These are phyloP conservation scores for Lachnellula arida DNA, from an alignment of 2,329 filamentous ascomycete species.

Conservation along the genomic window DNA sequence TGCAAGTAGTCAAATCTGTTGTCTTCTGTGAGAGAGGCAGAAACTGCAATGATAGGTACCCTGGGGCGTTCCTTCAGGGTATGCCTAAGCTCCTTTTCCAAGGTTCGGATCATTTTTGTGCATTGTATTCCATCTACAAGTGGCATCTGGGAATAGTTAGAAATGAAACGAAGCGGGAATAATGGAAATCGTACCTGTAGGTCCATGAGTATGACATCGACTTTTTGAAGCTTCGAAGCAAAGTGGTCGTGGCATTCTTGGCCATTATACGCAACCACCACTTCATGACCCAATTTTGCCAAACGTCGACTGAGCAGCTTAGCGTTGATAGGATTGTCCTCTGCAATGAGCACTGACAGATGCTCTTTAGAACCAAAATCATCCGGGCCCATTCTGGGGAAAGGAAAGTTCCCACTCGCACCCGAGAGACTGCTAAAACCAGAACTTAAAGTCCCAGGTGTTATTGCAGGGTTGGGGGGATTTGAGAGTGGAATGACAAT, in stretches of 20 bases:
- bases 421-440: not conserved
- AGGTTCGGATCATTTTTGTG: constrained; percentile 22
- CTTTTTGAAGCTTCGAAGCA: constrained; percentile 43
- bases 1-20: constrained; percentile 23
- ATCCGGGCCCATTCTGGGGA: constrained; percentile 55
- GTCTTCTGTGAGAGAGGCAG: constrained; percentile 16
- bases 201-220: constrained; percentile 27
- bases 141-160: constrained; percentile 19
- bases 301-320: constrained; percentile 73
- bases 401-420: not conserved
- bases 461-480: not conserved
- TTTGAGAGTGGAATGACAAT: not conserved
- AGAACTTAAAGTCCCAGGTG: not conserved
- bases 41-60: constrained; percentile 24
- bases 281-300: constrained; percentile 64
- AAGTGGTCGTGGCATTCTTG: constrained; percentile 72
- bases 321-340: constrained; percentile 78
- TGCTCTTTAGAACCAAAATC: constrained; percentile 47
- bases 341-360: constrained; percentile 63
- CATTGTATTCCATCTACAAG: constrained; percentile 19
- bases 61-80: constrained; percentile 2
- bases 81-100: constrained; percentile 14
- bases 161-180: not conserved
- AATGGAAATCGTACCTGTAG: constrained; percentile 16
- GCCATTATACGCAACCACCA: constrained; percentile 69